Evolutionary conservation across 139 green algal genomes (phyloP).

Genomic region (Tetradesmus lagerheimii): DNA sequence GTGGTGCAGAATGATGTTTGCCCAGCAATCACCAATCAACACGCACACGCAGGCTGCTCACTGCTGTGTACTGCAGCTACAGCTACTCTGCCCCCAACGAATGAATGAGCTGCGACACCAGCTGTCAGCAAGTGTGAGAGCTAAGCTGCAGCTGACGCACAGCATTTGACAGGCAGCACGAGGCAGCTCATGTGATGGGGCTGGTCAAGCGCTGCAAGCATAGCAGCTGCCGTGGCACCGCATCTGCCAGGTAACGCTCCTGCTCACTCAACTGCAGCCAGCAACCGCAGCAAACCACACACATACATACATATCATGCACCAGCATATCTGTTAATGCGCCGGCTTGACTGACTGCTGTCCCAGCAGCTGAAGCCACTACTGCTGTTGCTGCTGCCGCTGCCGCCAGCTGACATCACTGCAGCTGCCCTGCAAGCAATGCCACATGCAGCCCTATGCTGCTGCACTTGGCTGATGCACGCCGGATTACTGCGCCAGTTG

Average conservation of each 20-base stretch:
- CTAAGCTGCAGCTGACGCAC: no score
- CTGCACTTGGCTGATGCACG: not conserved
- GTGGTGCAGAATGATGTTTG: no score
- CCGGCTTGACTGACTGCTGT: not conserved
- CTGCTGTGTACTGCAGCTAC: no score
- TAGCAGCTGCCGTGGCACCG: no score
- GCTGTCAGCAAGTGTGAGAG: no score
- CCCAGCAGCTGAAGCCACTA: not conserved
- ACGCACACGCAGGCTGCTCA: no score
- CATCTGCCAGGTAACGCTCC: not conserved
- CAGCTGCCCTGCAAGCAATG: not conserved
- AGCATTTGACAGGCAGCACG: no score
- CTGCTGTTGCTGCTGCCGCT: not conserved
- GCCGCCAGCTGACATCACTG: not conserved
- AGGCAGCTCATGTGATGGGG: no score
- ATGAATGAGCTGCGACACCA: no score
- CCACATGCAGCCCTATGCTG: not conserved
- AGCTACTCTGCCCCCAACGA: no score
- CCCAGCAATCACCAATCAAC: no score
- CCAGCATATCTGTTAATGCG: not conserved
- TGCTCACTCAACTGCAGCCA: not conserved
- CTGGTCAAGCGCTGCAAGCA: no score
- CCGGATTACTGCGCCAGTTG: not conserved
- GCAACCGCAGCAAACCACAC: not conserved
- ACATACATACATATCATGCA: not conserved